Percentiles rank a stretch among this genome's conserved stretches.
Evolutionary conservation across 2,329 filamentous ascomycete genomes (phyloP).

Genomic region (Tympanopsis confertula): DNA sequence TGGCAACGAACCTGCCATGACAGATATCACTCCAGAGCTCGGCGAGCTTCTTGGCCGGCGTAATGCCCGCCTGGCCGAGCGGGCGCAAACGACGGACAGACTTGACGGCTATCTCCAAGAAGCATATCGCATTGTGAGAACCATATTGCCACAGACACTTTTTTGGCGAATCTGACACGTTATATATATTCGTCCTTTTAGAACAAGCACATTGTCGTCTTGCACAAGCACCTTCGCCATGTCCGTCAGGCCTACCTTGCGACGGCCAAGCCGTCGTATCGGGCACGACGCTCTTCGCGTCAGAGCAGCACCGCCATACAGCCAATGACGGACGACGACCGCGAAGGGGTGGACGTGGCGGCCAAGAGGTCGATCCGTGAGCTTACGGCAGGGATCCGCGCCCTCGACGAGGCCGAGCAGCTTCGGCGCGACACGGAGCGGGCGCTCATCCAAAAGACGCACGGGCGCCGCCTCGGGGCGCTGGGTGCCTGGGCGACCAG

Average conservation of each 20-base stretch:
- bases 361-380: slow-evolving; percentile 77
- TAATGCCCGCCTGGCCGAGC: slow-evolving; percentile 33
- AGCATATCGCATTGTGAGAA: slow-evolving; percentile 76
- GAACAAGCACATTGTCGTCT: slow-evolving; percentile 75
- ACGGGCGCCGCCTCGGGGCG: slow-evolving; percentile 50
- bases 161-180: slow-evolving; percentile 3
- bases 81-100: slow-evolving; percentile 23
- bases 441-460: slow-evolving; percentile 61
- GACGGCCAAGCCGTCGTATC: slow-evolving; percentile 53
- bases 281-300: slow-evolving; percentile 18
- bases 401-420: slow-evolving; percentile 71
- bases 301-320: slow-evolving; percentile 22
- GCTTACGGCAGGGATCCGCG: slow-evolving; percentile 69
- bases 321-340: slow-evolving; percentile 64
- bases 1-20: slow-evolving; percentile 20
- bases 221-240: slow-evolving; percentile 68
- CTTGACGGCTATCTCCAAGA: slow-evolving; percentile 87
- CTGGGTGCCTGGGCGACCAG: slow-evolving; percentile 59
- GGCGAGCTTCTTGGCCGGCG: slow-evolving; percentile 55
- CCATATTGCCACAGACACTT: slow-evolving; percentile 6
- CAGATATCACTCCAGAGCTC: slow-evolving; percentile 57
- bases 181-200: slow-evolving; percentile 23
- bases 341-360: slow-evolving; percentile 77
- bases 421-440: slow-evolving; percentile 67
- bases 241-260: slow-evolving; percentile 89